Conservation (phyloP, 768 basidiomycete species). For the Nidularia pulvinata region DNA sequence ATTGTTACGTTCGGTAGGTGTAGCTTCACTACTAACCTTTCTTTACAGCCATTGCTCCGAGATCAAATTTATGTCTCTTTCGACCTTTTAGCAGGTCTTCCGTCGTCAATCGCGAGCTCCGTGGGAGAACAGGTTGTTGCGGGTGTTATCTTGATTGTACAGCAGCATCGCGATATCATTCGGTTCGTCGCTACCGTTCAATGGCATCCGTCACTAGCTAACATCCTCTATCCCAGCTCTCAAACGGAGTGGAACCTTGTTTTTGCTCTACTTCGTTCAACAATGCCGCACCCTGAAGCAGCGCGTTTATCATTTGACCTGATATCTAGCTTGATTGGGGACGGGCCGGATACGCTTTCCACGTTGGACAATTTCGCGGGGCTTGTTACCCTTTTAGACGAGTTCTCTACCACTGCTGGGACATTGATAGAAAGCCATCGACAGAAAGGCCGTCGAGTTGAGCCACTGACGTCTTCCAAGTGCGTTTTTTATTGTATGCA, state of each 20-base stretch:
- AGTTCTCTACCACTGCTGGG: slow-evolving; percentile 81
- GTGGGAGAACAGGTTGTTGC: slow-evolving; percentile 92
- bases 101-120: slow-evolving; percentile 71
- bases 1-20: slow-evolving; percentile 7
- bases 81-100: slow-evolving; percentile 84
- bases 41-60: slow-evolving; percentile 67
- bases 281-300: slow-evolving; percentile 85
- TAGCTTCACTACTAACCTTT: background rate
- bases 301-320: slow-evolving; percentile 84
- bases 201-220: background rate
- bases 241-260: slow-evolving; percentile 97
- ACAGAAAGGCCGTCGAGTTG: slow-evolving; percentile 47
- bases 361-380: slow-evolving; percentile 81
- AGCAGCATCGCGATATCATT: slow-evolving; percentile 73
- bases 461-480: slow-evolving; percentile 51
- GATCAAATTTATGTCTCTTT: slow-evolving; percentile 96
- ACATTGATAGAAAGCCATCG: slow-evolving; percentile 57
- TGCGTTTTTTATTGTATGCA: slow-evolving; percentile 18
- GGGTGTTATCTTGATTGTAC: slow-evolving; percentile 79
- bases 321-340: slow-evolving; percentile 61
- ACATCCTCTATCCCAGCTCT: slow-evolving; percentile 44
- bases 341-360: slow-evolving; percentile 60
- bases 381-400: slow-evolving; percentile 79
- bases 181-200: slow-evolving; percentile 35
- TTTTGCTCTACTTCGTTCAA: slow-evolving; percentile 84